Conservation (phyloP, 305 asterid genomes). For the Solanum chacoense region DNA sequence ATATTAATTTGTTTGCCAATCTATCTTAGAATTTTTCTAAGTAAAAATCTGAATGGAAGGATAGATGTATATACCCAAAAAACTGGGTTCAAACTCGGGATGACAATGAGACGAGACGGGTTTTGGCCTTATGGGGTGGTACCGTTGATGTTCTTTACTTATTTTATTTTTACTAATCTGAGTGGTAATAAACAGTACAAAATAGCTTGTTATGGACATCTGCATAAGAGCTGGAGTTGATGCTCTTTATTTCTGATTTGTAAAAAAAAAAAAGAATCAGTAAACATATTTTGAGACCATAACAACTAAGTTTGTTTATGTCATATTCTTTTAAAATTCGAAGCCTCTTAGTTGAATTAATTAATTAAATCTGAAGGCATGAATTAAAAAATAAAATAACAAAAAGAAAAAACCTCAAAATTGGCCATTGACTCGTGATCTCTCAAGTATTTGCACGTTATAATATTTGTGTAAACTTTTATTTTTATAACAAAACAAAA, state of each 20-base stretch:
- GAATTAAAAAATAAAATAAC: too few relatives aligned
- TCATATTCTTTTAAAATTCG: background rate
- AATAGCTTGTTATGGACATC: background rate
- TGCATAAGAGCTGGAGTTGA: background rate
- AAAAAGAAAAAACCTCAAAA: background rate
- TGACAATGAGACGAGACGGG: background rate
- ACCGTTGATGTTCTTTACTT: too few relatives aligned
- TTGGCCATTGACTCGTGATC: background rate
- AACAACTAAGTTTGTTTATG: background rate
- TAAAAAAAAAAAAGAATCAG: background rate
- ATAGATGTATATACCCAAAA: background rate
- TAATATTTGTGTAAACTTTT: background rate
- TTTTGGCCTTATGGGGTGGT: background rate
- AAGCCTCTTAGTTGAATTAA: background rate
- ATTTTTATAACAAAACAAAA: background rate
- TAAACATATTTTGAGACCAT: background rate
- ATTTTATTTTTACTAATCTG: too few relatives aligned
- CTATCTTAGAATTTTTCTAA: background rate
- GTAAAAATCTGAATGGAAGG: background rate
- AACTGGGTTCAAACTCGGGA: background rate
- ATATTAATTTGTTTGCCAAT: background rate
- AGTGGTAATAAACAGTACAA: background rate
- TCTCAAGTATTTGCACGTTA: background rate
- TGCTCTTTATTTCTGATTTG: background rate
- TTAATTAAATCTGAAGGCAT: background rate